Conservation (phyloP, 1,284 basidiomycete species). For the Schizopora paradoxa region DNA sequence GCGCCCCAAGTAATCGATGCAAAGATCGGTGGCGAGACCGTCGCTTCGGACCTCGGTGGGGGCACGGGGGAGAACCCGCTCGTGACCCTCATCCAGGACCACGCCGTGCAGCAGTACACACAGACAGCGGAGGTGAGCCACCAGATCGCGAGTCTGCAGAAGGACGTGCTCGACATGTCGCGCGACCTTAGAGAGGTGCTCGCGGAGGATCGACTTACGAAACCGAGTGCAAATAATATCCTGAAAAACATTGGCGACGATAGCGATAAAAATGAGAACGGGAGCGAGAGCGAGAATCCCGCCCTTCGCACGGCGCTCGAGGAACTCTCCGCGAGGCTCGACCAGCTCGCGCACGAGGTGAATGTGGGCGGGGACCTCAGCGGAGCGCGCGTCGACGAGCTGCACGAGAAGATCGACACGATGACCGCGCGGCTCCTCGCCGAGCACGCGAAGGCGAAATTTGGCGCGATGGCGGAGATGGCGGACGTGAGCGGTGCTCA, state of each 20-base stretch:
- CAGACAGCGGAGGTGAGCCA: conserved; percentile 31
- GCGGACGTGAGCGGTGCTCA: no score
- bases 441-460: no score
- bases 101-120: conserved; percentile 32
- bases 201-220: conserved; percentile 9
- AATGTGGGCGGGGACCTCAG: neutral
- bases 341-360: neutral
- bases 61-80: neutral
- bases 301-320: conserved; percentile 13
- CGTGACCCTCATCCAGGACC: conserved; percentile 24
- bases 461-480: no score
- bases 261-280: neutral
- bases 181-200: conserved; percentile 16
- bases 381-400: conserved; percentile 1
- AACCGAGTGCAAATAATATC: no score
- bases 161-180: conserved; percentile 26
- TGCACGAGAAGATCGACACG: conserved; percentile 12
- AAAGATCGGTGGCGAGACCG: no score
- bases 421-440: conserved; percentile 1
- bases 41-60: neutral
- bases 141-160: conserved; percentile 33
- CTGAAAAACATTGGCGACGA: neutral
- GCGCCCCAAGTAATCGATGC: conserved; percentile 1
- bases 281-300: neutral
- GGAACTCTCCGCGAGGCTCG: conserved; percentile 15